Evolutionary conservation across 169 alveolate species (phyloP), one percentile per base, ranked within the genome.

Genomic region (Cryptosporidium sp.): DNA sequence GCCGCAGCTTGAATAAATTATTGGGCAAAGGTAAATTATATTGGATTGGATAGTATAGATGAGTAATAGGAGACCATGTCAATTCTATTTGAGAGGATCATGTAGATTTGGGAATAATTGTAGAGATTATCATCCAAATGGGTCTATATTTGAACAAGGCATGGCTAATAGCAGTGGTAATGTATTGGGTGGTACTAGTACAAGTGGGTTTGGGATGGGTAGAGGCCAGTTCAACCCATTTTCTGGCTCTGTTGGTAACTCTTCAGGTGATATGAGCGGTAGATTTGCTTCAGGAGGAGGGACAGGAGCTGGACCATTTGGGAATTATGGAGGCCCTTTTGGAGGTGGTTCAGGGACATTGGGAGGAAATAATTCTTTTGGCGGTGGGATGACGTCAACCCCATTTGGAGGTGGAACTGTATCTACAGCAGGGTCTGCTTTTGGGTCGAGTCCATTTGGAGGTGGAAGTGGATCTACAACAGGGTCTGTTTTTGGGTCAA

Each of bases 61-160:
- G 89, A 80, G 89, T 43, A 62, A 80, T 50, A 80, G 89, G 59
- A 80, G 89, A 51, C 89, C 89, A 41, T 80, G 89, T 23, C 89
- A 80, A 23, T 80, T 80, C 50, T 80, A 61, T 80, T 35, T 80
- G 35, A 80, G 89, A 80, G 89, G 89, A 39, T 80, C 89, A 12
- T 80, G 89, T 26, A 37, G 89, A 37, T 80, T 80, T 80, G 89
- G 89, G 5, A 50, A 62, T 41, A 80, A 80, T 21, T 80, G 89
- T 29, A 21, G 89, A n/a, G 89, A 80, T 26, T 80, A 80, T 31
- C 89, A 80, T 35, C 89, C 89, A 12, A 80, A 29, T 12, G 75
- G 89, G 10, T 45, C 73, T 3, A 16, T 80, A 0, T 80, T 80
- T 41, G 89, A 45, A 2, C 65, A 67, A 18, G 7, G 41, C 1